phyloP scores from a whole-genome alignment of 345 rosid genomes.

The Citrus mangshanensis region DNA sequence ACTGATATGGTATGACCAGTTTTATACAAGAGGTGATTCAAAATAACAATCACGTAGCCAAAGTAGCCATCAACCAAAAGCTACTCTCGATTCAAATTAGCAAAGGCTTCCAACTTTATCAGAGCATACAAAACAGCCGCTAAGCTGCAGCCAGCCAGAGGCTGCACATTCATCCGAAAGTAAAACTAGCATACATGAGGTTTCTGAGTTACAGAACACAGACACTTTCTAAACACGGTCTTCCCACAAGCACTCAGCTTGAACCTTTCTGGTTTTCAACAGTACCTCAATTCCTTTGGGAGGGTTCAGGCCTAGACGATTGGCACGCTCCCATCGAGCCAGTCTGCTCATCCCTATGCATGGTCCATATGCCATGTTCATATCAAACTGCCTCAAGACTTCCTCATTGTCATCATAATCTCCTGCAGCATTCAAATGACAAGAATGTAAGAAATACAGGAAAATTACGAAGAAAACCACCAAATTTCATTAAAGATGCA shows the following conservation, averaged over 20 bases:
- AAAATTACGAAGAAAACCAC: background rate
- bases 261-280: slow-evolving; percentile 43
- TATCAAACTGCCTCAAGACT: slow-evolving; percentile 66
- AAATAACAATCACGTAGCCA: background rate
- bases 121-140: background rate
- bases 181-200: background rate
- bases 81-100: background rate
- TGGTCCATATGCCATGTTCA: slow-evolving; percentile 83
- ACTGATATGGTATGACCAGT: no score
- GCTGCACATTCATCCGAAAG: slow-evolving; percentile 1
- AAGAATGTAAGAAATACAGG: background rate
- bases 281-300: slow-evolving; percentile 48
- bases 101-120: background rate
- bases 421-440: slow-evolving; percentile 25
- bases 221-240: slow-evolving; percentile 42
- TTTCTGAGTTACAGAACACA: background rate
- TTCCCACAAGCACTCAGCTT: slow-evolving; percentile 60
- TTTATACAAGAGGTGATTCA: no score
- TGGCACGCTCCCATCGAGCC: slow-evolving; percentile 78
- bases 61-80: background rate
- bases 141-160: slow-evolving; percentile 10
- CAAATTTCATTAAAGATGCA: background rate
- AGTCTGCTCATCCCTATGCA: slow-evolving; percentile 71
- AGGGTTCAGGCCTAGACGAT: slow-evolving; percentile 62
- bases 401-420: slow-evolving; percentile 45